Evolutionary conservation across 2,329 filamentous ascomycete genomes (phyloP).

Genomic region (Alternaria incomplexa): DNA sequence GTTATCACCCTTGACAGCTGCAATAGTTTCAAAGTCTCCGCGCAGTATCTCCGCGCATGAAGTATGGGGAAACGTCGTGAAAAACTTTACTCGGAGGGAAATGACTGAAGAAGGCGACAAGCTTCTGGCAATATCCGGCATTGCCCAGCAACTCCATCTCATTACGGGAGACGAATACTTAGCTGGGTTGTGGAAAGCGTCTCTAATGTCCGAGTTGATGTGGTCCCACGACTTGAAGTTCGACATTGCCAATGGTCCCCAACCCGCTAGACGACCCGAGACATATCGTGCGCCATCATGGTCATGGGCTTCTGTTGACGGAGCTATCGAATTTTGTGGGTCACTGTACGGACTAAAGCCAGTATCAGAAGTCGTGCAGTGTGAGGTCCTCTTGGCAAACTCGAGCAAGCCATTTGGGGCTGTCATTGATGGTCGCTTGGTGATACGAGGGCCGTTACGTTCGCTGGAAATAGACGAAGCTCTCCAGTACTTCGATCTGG

Average conservation of each 20-base stretch:
- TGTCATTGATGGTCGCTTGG: background rate
- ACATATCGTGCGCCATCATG: background rate
- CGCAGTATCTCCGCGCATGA: background rate
- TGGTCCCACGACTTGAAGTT: background rate
- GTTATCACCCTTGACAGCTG: background rate
- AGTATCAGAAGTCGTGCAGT: background rate
- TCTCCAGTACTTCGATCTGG: background rate
- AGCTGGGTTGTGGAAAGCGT: background rate
- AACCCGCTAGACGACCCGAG: background rate
- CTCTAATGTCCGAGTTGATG: background rate
- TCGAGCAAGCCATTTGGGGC: background rate
- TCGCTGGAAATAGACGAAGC: background rate
- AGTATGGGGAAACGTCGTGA: background rate
- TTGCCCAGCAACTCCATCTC: background rate
- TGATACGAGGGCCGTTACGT: background rate
- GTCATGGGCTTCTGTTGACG: background rate
- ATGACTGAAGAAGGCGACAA: background rate
- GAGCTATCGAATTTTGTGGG: background rate
- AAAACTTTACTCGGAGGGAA: background rate
- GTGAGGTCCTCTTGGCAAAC: background rate
- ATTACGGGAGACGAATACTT: background rate
- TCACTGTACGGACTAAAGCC: too few species aligned
- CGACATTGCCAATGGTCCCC: background rate
- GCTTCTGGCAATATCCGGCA: background rate
- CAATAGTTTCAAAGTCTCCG: background rate